Evolutionary conservation across 2,329 filamentous ascomycete species (phyloP).

Genomic region (Botrytis hyacinthi): DNA sequence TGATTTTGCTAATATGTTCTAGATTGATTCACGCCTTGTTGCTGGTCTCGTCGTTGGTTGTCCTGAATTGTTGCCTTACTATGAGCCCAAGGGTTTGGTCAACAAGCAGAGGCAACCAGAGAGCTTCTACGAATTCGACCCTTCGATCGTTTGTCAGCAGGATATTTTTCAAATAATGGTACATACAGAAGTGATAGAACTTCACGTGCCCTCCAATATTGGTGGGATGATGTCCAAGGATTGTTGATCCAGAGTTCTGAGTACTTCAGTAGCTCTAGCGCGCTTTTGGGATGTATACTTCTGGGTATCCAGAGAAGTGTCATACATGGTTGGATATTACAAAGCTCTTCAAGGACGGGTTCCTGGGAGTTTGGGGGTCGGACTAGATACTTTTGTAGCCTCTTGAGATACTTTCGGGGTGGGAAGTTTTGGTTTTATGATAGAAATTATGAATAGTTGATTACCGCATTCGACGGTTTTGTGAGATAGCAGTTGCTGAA

Average conservation of each 20-base stretch:
- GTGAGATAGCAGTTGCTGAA: no score
- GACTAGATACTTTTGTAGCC: not conserved
- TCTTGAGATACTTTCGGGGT: not conserved
- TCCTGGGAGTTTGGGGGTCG: not conserved
- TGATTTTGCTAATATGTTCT: not conserved
- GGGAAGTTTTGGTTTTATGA: not conserved
- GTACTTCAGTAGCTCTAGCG: not conserved
- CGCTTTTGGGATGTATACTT: not conserved
- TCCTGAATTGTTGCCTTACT: rapidly evolving
- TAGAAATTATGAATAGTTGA: no score
- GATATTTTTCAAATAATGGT: not conserved
- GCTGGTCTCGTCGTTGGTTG: no score
- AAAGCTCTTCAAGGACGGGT: not conserved
- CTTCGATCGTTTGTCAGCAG: no score
- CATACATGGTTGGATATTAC: not conserved
- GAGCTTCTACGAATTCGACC: not conserved
- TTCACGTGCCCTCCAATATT: not conserved
- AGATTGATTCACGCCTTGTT: not conserved
- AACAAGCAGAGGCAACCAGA: not conserved
- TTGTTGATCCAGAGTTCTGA: not conserved
- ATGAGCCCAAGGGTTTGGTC: not conserved
- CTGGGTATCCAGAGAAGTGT: not conserved
- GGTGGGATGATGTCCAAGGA: no score
- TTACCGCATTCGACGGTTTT: no score
- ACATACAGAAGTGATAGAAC: no score